Evolutionary conservation across 345 rosid genomes (phyloP).

Genomic region (Salix caprea): DNA sequence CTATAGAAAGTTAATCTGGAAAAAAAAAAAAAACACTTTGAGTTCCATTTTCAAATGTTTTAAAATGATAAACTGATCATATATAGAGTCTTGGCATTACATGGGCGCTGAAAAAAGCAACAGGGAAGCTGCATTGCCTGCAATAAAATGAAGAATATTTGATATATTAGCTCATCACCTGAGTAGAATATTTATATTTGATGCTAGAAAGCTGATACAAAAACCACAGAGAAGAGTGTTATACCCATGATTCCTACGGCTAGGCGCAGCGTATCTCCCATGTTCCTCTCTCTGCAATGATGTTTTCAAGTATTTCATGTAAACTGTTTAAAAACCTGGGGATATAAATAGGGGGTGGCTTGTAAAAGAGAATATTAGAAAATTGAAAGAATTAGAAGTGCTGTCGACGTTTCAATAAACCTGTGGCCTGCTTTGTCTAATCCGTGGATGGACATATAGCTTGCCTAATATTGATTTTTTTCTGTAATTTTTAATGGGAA

Average conservation of each 20-base stretch:
- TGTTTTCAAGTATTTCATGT: not conserved
- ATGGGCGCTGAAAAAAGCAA: slow-evolving; percentile 64
- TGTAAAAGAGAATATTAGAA: slow-evolving; percentile 19
- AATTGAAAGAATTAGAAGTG: slow-evolving; percentile 17
- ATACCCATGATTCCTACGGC: slow-evolving; percentile 64
- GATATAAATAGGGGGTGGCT: slow-evolving; percentile 31
- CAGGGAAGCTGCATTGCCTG: slow-evolving; percentile 86
- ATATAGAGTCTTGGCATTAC: slow-evolving; percentile 32
- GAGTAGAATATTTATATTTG: not conserved
- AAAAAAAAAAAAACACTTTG: not conserved
- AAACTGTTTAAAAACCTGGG: slow-evolving; percentile 16
- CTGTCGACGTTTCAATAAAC: slow-evolving; percentile 19
- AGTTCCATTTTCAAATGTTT: not conserved
- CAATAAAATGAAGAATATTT: slow-evolving; percentile 16
- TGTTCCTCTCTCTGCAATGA: slow-evolving; percentile 20
- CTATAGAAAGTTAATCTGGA: slow-evolving; percentile 68
- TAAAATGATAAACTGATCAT: too few species aligned
- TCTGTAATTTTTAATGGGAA: too few species aligned
- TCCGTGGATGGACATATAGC: slow-evolving; percentile 26
- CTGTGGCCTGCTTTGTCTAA: slow-evolving; percentile 16
- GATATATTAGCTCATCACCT: not conserved
- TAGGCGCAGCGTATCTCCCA: slow-evolving; percentile 59
- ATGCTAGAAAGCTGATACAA: not conserved
- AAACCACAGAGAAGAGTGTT: not conserved
- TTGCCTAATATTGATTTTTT: not conserved